These are phyloP conservation scores for Schizonepeta tenuifolia DNA, from an alignment of 257 asterid species.

Conservation along the genomic window DNA sequence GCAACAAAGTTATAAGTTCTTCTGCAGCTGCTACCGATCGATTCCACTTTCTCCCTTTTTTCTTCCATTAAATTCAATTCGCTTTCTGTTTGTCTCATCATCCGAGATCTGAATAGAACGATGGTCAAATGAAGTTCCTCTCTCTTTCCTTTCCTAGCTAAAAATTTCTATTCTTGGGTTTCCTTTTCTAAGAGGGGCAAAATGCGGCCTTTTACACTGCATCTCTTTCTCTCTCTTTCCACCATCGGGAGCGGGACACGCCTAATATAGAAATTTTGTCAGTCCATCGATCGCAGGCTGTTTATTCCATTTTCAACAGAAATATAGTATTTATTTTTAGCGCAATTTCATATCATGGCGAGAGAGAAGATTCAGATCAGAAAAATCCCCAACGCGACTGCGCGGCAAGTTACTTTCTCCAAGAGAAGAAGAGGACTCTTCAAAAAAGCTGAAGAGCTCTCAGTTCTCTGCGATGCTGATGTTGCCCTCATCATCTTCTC, in stretches of 20 bases:
- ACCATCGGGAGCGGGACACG: too few species aligned
- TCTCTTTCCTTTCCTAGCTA: conserved; percentile 9
- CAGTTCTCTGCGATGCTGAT: conserved; percentile 84
- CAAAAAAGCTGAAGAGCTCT: conserved; percentile 87
- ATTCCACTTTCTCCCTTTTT: background rate
- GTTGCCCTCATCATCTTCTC: conserved; percentile 75
- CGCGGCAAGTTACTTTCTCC: conserved; percentile 78
- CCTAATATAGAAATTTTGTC: conserved; percentile 14
- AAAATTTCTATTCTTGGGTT: conserved; percentile 14
- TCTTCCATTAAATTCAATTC: too few species aligned
- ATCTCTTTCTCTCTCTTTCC: conserved; percentile 4
- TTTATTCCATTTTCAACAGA: conserved; percentile 21
- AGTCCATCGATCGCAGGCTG: conserved; percentile 30
- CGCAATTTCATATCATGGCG: conserved; percentile 45
- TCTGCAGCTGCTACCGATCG: background rate
- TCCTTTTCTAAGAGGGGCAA: conserved; percentile 50
- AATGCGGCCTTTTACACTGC: conserved; percentile 27
- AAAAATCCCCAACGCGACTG: conserved; percentile 78
- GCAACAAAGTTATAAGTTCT: background rate
- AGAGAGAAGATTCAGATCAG: conserved; percentile 80
- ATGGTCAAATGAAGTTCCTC: conserved; percentile 36
- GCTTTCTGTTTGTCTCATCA: background rate
- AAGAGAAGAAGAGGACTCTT: conserved; percentile 84
- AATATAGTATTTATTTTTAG: background rate
- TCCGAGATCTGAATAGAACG: conserved; percentile 35